Base-by-base conservation (phyloP, 2,329 filamentous ascomycete genomes). In the Aspergillus clavatus region DNA sequence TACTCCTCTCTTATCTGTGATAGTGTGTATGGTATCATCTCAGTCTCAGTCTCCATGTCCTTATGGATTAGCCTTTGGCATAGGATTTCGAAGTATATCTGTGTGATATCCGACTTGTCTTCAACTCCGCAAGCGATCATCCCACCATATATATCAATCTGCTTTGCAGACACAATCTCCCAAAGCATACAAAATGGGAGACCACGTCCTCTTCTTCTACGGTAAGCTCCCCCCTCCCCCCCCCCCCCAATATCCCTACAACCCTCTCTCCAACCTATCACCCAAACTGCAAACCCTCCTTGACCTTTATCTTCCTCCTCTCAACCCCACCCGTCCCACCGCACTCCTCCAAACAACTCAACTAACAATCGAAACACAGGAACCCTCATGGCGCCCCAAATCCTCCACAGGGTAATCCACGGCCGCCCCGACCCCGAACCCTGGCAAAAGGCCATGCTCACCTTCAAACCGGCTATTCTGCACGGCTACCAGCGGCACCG, bases 361-460 rank as follows among this genome's bases (percentile, higher is more conserved):
- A 43, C 24, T 24, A 45, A 51, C 14, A 42, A n/a, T n/a, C n/a
- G n/a, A n/a, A 26, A 14, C 8, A 29, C 40, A 75, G 71, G 76
- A 53, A 83, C 80, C 21, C 68, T 84, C 61, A 96, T 96, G 89
- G 86, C 84, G n/a, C 82, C 86, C 0, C 81, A 86, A 60, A 83
- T 97, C 58, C 88, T 97, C 56, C 85, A 86, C 70, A 85, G 86
- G 26, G 89, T 95, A 35, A 87, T 87, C 67, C 87, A 90, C 69
- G 80, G 82, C 54, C 69, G 70, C 7, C 65, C 71, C 12, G 76
- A 51, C 60, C 79, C 60, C 27, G 77, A 65, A 59, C 74, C 65
- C 65, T 75, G 71, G 51, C 75, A 77, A 61, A 71, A 69, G 47
- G 64, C 66, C 10, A 67, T 79, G 38, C 72, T 91, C 27, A 80